Base-by-base conservation (phyloP, 768 basidiomycete genomes). In the Lyophyllum shimeji region DNA sequence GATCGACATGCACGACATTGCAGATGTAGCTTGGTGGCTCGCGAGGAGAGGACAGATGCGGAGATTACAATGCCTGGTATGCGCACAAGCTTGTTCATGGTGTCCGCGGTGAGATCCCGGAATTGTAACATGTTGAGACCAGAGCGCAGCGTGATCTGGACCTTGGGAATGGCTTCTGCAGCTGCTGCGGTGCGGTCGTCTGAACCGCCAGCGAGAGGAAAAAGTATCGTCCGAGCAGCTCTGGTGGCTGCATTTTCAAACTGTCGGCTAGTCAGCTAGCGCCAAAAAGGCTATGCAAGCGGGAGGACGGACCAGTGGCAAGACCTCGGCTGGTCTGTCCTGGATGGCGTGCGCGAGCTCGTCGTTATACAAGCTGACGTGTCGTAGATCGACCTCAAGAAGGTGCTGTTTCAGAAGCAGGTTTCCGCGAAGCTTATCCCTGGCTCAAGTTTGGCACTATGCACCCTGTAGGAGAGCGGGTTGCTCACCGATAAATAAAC, bases 41-140 rank as follows among this genome's bases (percentile, higher is more conserved):
- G 87, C 1, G 96, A 92, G 0, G 94, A 92, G 20, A 98, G 82
- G 17, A 94, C 88, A 9, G 95, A 96, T 0, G 97, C 93, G 29
- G 95, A 95, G 68, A 98, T 98, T 68, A 98, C 95, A 64, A 99
- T 99, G 29, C 97, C 97, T 1, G 97, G 97, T 42, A 98, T 83
- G 56, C 97, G 90, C 34, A 99, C 95, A 42, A 99, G 86, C 67
- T 92, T 95, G 67, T 94, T 95, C 81, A 98, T 90, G 20, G 90
- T 94, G 63, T 95, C 84, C 9, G 97, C 97, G 0, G 90, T 91
- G 40, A 99, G 84, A 42, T 95, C 94, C 40, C 97, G 86, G 70
- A 98, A 97, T 69, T 92, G 93, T 51, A 92, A 84, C 75, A 98
- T 80, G 72, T 96, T 96, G 61, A 96, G 82, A 5, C 90, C 91